Evolutionary conservation across 768 basidiomycete genomes (phyloP), one percentile per base, ranked within the genome.

Genomic region (Lactifluus hygrophoroides): DNA sequence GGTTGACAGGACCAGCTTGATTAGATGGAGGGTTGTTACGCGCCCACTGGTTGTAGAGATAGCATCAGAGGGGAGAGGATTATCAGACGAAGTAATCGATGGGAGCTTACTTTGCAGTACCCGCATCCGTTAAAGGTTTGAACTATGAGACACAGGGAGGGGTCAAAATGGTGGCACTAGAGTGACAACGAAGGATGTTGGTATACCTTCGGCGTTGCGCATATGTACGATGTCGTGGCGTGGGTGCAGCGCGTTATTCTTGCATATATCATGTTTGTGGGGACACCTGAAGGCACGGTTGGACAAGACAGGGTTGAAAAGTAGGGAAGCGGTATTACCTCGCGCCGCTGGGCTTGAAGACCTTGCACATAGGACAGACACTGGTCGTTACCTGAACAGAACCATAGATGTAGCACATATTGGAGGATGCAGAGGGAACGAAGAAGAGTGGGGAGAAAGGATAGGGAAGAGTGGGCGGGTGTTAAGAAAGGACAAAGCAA

Each of bases 71-170:
- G 46, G 21, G 28, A 46, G 48, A 16, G 13, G 6, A 17, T 13
- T 35, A 28, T 10, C 16, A n/a, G 14, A 45, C 60, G 37, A 38
- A 32, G 50, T 10, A 53, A 61, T 48, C 17, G 37, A 49, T 61
- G 64, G 47, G 37, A 61, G 69, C 71, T 43, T 59, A 90, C 90
- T 84, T 91, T 93, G 85, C 90, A 93, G 71, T 82, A 93, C 23
- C 90, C 90, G 69, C 90, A 92, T 49, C 88, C 88, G 66, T 86
- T 89, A 76, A 90, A 90, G 35, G 82, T 81, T 67, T 86, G 82
- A 65, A 91, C 87, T 89, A 68, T 44, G 64, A 51, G 55, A 44
- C 60, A 38, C 55, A 61, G 53, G 42, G 58, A 61, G 60, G 51
- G 62, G 53, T 59, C 52, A 57, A 19, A 57, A 54, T 62, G 65